Evolutionary conservation across 805 yeast genomes (phyloP).

Genomic region (Priceomyces castillae): DNA sequence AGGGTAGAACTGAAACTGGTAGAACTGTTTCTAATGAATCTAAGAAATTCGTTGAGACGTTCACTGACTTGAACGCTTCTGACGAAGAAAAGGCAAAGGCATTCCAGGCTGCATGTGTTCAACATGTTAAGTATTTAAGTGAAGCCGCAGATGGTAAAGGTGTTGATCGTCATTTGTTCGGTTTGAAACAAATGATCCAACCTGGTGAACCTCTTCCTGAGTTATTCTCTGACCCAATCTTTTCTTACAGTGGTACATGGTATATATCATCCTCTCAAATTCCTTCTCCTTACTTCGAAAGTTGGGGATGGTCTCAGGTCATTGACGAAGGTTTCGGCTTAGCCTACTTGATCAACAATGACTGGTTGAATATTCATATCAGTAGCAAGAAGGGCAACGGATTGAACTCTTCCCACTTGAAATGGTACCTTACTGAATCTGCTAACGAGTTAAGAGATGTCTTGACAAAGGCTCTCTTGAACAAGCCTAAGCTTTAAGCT

Average conservation of each 20-base stretch:
- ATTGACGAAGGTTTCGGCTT: conserved; percentile 90
- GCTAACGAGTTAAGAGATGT: conserved; percentile 79
- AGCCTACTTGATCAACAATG: conserved; percentile 87
- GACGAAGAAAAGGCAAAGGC: conserved; percentile 58
- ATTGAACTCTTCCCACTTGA: conserved; percentile 56
- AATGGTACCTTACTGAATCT: conserved; percentile 67
- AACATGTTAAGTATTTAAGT: conserved; percentile 71
- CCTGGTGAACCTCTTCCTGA: conserved; percentile 61
- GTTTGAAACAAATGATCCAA: conserved; percentile 69
- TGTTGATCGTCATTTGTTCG: conserved; percentile 91
- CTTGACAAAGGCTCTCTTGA: conserved; percentile 40
- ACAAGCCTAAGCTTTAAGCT: conserved; percentile 38
- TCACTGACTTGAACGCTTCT: conserved; percentile 57
- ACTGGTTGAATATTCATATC: conserved; percentile 83
- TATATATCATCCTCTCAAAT: conserved; percentile 84
- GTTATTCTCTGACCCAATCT: conserved; percentile 73
- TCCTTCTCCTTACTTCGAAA: conserved; percentile 75
- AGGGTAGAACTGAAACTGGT: conserved; percentile 94
- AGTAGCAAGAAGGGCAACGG: conserved; percentile 66
- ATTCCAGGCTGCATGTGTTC: conserved; percentile 67
- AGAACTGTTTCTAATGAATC: conserved; percentile 78
- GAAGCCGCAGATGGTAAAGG: conserved; percentile 85
- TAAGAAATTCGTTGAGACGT: conserved; percentile 65
- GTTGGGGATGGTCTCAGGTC: conserved; percentile 96
- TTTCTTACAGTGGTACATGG: conserved; percentile 79